Conservation (phyloP, 1,139 yeast species). For the Taphrina sp. region DNA sequence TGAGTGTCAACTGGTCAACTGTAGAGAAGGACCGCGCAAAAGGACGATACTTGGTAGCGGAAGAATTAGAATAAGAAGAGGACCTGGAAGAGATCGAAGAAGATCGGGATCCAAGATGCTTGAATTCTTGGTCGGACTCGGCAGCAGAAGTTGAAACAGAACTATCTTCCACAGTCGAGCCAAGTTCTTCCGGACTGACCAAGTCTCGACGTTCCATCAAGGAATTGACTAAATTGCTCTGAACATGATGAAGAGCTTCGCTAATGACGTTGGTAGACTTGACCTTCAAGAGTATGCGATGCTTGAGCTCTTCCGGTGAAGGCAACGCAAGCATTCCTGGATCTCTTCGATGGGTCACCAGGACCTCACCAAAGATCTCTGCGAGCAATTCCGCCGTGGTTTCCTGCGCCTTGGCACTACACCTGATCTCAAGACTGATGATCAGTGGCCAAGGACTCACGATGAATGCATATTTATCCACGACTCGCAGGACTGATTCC, state of each 20-base stretch:
- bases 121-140: slow-evolving; percentile 3
- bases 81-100: slow-evolving; percentile 22
- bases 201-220: neutral
- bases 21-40: slow-evolving; percentile 1
- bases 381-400: slow-evolving; percentile 55
- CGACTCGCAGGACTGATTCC: slow-evolving; percentile 64
- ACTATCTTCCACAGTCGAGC: neutral
- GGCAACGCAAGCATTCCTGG: slow-evolving; percentile 51
- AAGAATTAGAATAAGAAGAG: slow-evolving; percentile 13
- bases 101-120: slow-evolving; percentile 8
- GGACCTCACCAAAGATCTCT: slow-evolving; percentile 58
- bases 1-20: slow-evolving; percentile 29
- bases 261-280: slow-evolving; percentile 41
- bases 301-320: slow-evolving; percentile 67
- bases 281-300: slow-evolving; percentile 71
- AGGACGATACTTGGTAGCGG: neutral
- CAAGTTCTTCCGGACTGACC: neutral
- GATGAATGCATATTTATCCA: slow-evolving; percentile 80
- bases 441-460: slow-evolving; percentile 81
- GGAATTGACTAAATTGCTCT: neutral
- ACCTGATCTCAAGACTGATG: slow-evolving; percentile 81
- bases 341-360: slow-evolving; percentile 48
- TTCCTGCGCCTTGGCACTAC: slow-evolving; percentile 63
- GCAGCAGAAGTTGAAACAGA: slow-evolving; percentile 17
- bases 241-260: neutral